These are phyloP conservation scores for Sphaceloma murrayae DNA, from an alignment of 2,329 filamentous ascomycete genomes.

Conservation along the genomic window DNA sequence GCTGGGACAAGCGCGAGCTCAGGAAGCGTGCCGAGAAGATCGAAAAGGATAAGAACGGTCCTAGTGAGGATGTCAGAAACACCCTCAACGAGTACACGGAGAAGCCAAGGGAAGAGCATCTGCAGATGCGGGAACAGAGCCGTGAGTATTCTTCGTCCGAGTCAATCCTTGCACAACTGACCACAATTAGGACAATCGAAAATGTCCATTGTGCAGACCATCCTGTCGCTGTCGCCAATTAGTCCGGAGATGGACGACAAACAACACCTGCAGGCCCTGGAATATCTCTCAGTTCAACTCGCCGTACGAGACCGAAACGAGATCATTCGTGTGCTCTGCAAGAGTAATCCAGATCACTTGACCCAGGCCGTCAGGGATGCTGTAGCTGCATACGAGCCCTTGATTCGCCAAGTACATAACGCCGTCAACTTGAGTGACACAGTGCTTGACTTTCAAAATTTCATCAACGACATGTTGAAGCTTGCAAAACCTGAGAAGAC, in stretches of 20 bases:
- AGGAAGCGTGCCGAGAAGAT: constrained; percentile 55
- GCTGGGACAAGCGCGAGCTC: constrained; percentile 64
- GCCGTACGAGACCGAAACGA: constrained; percentile 64
- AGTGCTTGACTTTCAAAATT: constrained; percentile 55
- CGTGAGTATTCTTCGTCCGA: constrained; percentile 24
- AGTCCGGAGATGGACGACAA: constrained; percentile 43
- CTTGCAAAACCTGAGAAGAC: constrained; percentile 31
- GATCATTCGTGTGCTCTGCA: constrained; percentile 58
- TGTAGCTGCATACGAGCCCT: constrained; percentile 61
- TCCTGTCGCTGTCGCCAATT: constrained; percentile 48
- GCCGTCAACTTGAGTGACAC: constrained; percentile 62
- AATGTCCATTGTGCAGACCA: constrained; percentile 56
- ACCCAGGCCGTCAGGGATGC: constrained; percentile 57
- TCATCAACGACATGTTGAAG: constrained; percentile 62
- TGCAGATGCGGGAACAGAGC: constrained; percentile 50
- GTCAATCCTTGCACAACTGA: background rate
- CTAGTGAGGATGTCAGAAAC: constrained; percentile 51
- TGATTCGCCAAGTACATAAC: constrained; percentile 63
- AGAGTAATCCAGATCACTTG: constrained; percentile 60
- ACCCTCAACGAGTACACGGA: constrained; percentile 48
- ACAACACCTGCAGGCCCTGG: constrained; percentile 55
- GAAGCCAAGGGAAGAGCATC: constrained; percentile 46
- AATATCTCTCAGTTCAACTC: constrained; percentile 62
- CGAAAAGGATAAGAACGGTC: constrained; percentile 51
- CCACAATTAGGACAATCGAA: constrained; percentile 26